Conservation (phyloP, 75 land plant genomes). For the Chamaecyparis obtusa region DNA sequence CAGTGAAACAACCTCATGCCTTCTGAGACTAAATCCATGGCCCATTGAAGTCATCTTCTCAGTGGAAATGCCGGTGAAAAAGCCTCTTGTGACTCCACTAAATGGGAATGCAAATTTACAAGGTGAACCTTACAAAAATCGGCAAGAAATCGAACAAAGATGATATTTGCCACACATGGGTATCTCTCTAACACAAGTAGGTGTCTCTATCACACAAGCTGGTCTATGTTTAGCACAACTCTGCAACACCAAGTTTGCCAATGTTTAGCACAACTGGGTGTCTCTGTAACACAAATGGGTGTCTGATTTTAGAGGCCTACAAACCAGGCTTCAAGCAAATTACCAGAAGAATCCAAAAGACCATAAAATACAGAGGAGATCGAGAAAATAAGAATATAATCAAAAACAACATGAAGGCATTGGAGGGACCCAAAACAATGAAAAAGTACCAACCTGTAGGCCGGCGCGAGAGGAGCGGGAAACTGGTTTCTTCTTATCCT, state of each 20-base stretch:
- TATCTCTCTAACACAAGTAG: neutral
- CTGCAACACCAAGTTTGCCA: too few relatives aligned
- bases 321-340: constrained; percentile 2
- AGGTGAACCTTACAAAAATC: neutral
- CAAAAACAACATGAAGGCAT: neutral
- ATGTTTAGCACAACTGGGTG: neutral
- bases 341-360: neutral
- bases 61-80: neutral
- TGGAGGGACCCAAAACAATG: neutral
- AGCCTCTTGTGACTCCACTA: neutral
- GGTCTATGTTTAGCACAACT: neutral
- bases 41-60: neutral
- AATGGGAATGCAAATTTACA: neutral
- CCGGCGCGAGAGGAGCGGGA: constrained; percentile 72
- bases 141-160: neutral
- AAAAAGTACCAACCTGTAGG: constrained; percentile 40
- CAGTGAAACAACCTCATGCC: neutral
- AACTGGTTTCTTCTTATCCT: constrained; percentile 68
- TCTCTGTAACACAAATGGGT: neutral
- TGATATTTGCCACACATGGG: neutral
- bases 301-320: neutral
- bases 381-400: neutral
- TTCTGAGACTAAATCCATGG: neutral
- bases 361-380: neutral
- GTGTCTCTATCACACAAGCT: neutral